phyloP scores from a whole-genome alignment of 495 filamentous ascomycete genomes.

The Penicillium waksmanii region DNA sequence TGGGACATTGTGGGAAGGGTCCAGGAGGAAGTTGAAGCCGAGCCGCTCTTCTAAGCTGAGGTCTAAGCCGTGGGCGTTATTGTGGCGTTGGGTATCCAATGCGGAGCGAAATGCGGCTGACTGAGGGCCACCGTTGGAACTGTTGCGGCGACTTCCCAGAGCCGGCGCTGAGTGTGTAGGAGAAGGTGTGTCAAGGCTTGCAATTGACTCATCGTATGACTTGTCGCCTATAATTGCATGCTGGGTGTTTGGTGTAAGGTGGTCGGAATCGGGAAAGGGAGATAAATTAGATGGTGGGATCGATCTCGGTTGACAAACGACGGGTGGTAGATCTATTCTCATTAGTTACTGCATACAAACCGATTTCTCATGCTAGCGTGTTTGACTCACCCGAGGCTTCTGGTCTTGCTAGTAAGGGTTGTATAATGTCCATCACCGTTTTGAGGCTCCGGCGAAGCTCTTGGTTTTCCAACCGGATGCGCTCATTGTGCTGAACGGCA shows the following conservation, averaged over 20 bases:
- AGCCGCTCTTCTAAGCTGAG: constrained; percentile 62
- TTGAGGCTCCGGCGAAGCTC: constrained; percentile 66
- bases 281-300: constrained; percentile 29
- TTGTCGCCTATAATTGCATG: constrained; percentile 23
- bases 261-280: constrained; percentile 31
- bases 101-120: constrained; percentile 36
- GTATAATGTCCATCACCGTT: constrained; percentile 63
- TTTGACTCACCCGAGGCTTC: constrained; percentile 32
- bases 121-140: constrained; percentile 24
- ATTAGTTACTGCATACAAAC: constrained; percentile 10
- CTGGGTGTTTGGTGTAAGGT: constrained; percentile 24
- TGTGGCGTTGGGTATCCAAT: constrained; percentile 57
- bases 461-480: constrained; percentile 69
- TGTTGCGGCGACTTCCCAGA: constrained; percentile 34
- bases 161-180: constrained; percentile 40
- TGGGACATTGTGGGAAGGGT: constrained; percentile 51
- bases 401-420: constrained; percentile 56
- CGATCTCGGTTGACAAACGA: constrained; percentile 21
- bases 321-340: constrained; percentile 19
- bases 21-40: constrained; percentile 70
- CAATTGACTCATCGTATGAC: constrained; percentile 37
- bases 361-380: not conserved
- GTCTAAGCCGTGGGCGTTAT: constrained; percentile 58
- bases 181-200: constrained; percentile 41
- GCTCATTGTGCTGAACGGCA: constrained; percentile 69